Percentiles rank a stretch among this genome's conserved stretches.
These are phyloP conservation scores for Podila clonocystis DNA, from an alignment of 192 early-diverging fungal genomes.

Conservation along the genomic window DNA sequence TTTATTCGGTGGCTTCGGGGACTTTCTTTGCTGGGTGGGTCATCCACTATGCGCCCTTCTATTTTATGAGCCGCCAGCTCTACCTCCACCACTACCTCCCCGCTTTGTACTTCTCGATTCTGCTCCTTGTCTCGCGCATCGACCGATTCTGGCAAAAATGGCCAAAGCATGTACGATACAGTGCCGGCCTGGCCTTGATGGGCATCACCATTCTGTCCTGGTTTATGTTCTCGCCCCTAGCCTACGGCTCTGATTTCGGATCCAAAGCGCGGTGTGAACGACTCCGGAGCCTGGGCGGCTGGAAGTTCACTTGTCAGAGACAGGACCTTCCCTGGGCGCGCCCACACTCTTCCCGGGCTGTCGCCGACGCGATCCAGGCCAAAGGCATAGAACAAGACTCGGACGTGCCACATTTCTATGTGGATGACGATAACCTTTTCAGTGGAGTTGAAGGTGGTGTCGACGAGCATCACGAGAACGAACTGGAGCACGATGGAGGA, in stretches of 20 bases:
- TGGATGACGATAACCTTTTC: background rate
- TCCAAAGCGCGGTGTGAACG: conserved; percentile 72
- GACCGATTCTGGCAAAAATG: conserved; percentile 69
- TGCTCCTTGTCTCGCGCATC: conserved; percentile 73
- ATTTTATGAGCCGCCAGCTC: conserved; percentile 87
- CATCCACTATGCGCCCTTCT: conserved; percentile 94
- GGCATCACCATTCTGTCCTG: conserved; percentile 70
- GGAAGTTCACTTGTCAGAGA: conserved; percentile 83
- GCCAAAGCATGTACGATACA: conserved; percentile 54
- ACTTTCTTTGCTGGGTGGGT: conserved; percentile 82
- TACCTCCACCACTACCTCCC: conserved; percentile 96
- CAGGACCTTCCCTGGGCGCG: conserved; percentile 16
- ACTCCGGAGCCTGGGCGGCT: conserved; percentile 80
- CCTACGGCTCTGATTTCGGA: conserved; percentile 83
- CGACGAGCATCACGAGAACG: background rate
- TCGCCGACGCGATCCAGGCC: background rate
- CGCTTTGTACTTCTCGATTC: conserved; percentile 86
- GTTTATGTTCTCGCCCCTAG: conserved; percentile 76
- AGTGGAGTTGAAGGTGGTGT: background rate
- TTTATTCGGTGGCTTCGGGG: conserved; percentile 65
- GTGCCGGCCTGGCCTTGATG: conserved; percentile 62
- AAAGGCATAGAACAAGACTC: background rate
- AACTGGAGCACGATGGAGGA: conserved; percentile 16
- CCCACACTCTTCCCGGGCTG: background rate
- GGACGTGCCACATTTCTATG: background rate